These are phyloP conservation scores for Gaultheria prostrata DNA, from an alignment of 148 eudicot genomes.

Conservation along the genomic window DNA sequence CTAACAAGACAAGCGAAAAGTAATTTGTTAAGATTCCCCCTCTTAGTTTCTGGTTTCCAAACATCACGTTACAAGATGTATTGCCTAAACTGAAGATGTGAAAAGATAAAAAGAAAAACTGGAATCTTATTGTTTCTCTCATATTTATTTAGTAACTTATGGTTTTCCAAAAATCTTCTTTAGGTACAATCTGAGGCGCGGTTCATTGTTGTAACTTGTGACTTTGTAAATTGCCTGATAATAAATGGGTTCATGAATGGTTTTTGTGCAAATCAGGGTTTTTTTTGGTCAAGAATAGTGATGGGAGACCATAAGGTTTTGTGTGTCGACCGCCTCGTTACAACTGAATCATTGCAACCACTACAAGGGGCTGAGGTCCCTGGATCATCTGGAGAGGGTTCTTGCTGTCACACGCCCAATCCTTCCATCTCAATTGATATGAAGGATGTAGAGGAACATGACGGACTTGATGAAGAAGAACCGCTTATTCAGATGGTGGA, in stretches of 20 bases:
- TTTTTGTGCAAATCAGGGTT: conserved; percentile 18
- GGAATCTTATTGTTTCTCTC: not conserved
- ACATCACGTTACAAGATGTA: too few species aligned
- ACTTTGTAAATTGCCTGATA: not conserved
- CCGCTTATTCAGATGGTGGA: conserved; percentile 63
- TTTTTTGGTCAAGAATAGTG: conserved; percentile 14
- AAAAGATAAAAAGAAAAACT: not conserved
- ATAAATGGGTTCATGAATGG: not conserved
- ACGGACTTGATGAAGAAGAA: conserved; percentile 50
- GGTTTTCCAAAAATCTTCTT: not conserved
- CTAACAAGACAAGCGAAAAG: too few species aligned
- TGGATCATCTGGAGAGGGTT: conserved; percentile 34
- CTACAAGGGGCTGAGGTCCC: conserved; percentile 38
- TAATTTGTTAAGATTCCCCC: too few species aligned
- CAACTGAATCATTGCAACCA: conserved; percentile 32
- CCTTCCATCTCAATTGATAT: conserved; percentile 38
- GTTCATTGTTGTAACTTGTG: not conserved
- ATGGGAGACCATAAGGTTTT: conserved; percentile 67
- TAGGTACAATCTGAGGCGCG: not conserved
- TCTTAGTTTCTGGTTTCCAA: too few species aligned
- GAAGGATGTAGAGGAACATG: conserved; percentile 31
- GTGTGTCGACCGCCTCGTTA: conserved; percentile 48
- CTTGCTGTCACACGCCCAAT: conserved; percentile 28
- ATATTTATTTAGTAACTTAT: not conserved
- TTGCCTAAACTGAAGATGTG: too few species aligned